A percentile compares a stretch with the other conserved stretches of the same genome.
Conservation (phyloP, 1,284 basidiomycete species). For the Austroboletus niveus region DNA sequence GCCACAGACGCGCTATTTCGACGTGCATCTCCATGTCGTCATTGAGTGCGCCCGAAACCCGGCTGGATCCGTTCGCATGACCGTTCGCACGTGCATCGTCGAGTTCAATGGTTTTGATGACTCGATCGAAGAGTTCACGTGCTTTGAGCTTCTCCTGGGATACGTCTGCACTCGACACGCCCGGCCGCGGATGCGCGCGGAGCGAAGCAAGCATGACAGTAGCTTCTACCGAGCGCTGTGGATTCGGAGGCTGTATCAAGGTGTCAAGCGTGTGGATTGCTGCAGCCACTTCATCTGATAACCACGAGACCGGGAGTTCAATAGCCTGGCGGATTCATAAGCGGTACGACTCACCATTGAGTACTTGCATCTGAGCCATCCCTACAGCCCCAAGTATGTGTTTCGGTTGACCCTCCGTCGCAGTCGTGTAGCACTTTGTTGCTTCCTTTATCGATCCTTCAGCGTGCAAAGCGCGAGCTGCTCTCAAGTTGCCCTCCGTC, state of each 20-base stretch:
- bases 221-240: constrained; percentile 73
- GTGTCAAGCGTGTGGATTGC: constrained; percentile 88
- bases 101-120: constrained; percentile 63
- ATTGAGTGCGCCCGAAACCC: constrained; percentile 25
- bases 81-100: constrained; percentile 47
- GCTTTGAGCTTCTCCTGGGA: constrained; percentile 72
- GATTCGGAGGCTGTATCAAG: constrained; percentile 63
- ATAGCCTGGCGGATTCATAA: not conserved
- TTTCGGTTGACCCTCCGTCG: constrained; percentile 71
- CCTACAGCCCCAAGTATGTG: constrained; percentile 80
- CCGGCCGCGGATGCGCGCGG: constrained; percentile 74
- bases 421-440: constrained; percentile 71
- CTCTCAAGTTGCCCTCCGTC: constrained; percentile 77
- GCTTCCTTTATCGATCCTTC: constrained; percentile 64
- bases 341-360: constrained; percentile 54
- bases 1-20: constrained; percentile 87
- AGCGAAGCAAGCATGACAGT: constrained; percentile 88
- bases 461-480: constrained; percentile 77
- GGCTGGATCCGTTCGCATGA: constrained; percentile 26
- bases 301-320: not conserved
- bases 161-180: constrained; percentile 71
- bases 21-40: constrained; percentile 83
- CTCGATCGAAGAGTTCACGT: constrained; percentile 78
- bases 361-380: constrained; percentile 82
- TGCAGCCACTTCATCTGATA: constrained; percentile 68